Evolutionary conservation across 345 rosid genomes (phyloP), one percentile per base, ranked within the genome.

Genomic region (Brassica incana): DNA sequence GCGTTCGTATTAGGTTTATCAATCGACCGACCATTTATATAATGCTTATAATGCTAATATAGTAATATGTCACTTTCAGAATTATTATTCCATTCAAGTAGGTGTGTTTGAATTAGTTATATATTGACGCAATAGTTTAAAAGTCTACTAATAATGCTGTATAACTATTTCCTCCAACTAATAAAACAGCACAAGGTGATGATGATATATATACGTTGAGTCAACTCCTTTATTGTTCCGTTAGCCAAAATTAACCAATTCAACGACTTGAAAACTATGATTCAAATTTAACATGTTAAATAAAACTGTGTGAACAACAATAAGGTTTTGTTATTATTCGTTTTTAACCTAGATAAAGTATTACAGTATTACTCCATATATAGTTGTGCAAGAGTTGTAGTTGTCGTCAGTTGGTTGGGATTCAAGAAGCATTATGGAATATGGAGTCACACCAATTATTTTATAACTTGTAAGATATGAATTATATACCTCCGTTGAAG

Each of bases 61-160:
- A 18, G 18, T 18, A 18, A 18, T 18, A 18, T 18, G 82, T 79
- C 82, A 52, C 75, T 61, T 68, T 79, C 75, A 15, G 38, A 74
- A 61, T 69, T 74, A 79, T 74, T 54, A 79, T 79, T 74, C 70
- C 78, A 61, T 79, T 67, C 2, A 73, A 66, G 75, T 79, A 23
- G 72, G 38, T 72, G 60, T 69, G 18, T 65, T 58, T 35, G 2
- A 78, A 2, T 45, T 77, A 77, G 12, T 40, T 71, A 50, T 11
- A 50, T 15, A 25, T 29, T 18, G 54, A 72, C 9, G 52, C 58
- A 66, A 78, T 32, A 40, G 32, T 45, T 40, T 38, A 9, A 77
- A 58, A 56, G 48, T 43, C 11, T 65, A 30, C 71, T 64, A 71
- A 36, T 65, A 65, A 35, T 52, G 59, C 9, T 4, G 6, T 16